phyloP scores from a whole-genome alignment of 163 green algal genomes.

The Chlorella variabilis region DNA sequence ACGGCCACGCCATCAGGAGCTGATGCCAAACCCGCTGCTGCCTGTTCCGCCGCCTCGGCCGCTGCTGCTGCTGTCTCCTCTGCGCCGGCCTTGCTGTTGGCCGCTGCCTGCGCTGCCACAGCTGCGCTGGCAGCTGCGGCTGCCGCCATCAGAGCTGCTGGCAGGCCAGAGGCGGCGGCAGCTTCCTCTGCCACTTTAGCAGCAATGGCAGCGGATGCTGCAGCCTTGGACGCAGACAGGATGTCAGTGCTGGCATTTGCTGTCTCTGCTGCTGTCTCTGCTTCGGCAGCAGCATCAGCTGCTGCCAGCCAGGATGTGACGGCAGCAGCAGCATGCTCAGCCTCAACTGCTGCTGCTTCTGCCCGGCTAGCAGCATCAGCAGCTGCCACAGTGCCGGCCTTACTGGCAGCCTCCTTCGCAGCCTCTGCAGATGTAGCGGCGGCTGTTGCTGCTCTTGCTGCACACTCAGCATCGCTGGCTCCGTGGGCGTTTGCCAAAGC shows the following conservation, averaged over 20 bases:
- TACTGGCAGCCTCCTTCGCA: background rate
- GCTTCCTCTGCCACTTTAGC: background rate
- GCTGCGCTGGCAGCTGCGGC: background rate
- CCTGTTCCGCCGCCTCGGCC: background rate
- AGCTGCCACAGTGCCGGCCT: background rate
- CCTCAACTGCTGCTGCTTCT: background rate
- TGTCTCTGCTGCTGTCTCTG: background rate
- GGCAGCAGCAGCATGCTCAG: background rate
- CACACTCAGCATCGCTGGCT: background rate
- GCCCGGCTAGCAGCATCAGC: background rate
- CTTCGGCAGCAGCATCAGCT: background rate
- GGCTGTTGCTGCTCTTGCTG: background rate
- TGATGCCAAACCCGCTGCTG: background rate
- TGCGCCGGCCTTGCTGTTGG: conserved; percentile 9
- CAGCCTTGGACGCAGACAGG: background rate
- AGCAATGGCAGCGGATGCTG: background rate
- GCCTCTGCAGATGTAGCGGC: background rate
- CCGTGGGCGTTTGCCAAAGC: background rate
- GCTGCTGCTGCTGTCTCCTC: background rate
- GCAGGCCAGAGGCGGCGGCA: background rate
- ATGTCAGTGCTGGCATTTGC: conserved; percentile 2
- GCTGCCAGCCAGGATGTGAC: background rate
- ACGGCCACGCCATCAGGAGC: background rate
- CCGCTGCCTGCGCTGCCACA: background rate
- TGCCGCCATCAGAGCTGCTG: background rate